A percentile compares a stretch with the other conserved stretches of the same genome.
phyloP scores from a whole-genome alignment of 768 basidiomycete genomes.

The Boletus fagicola region DNA sequence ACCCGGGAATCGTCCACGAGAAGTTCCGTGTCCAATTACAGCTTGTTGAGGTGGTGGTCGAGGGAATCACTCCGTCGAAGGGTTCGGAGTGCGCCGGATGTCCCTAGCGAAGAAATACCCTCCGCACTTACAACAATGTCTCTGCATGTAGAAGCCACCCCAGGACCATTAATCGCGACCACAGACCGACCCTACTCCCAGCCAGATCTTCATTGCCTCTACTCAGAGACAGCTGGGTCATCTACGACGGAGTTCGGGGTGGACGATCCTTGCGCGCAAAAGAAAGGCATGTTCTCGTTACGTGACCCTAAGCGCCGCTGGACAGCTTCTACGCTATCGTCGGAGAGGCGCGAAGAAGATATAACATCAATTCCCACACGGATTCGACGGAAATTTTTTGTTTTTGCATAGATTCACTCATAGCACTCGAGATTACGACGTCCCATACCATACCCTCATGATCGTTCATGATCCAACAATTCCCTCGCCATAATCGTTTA shows the following conservation, averaged over 20 bases:
- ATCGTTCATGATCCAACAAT: constrained; percentile 7
- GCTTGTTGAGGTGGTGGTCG: constrained; percentile 49
- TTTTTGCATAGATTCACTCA: constrained; percentile 37
- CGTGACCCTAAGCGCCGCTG: constrained; percentile 23
- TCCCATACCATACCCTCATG: constrained; percentile 7
- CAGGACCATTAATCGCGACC: constrained; percentile 12
- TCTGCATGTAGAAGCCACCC: constrained; percentile 16
- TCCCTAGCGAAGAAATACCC: constrained; percentile 32
- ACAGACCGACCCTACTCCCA: constrained; percentile 30
- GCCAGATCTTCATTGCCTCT: constrained; percentile 30
- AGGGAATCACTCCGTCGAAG: constrained; percentile 49
- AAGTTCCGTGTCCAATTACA: constrained; percentile 29
- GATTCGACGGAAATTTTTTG: constrained; percentile 34
- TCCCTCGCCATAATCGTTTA: constrained; percentile 2
- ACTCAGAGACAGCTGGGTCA: constrained; percentile 13
- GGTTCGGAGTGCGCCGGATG: constrained; percentile 52
- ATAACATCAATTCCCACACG: constrained; percentile 18
- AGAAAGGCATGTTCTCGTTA: constrained; percentile 15
- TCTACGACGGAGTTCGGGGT: constrained; percentile 26
- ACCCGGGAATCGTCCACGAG: constrained; percentile 27
- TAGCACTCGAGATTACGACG: constrained; percentile 9
- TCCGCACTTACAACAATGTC: constrained; percentile 26
- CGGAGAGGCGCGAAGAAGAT: constrained; percentile 16
- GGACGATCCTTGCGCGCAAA: constrained; percentile 11
- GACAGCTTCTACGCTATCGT: constrained; percentile 16